Percentiles rank a stretch among this genome's conserved stretches.
These are phyloP conservation scores for Metschnikowia gelsemii DNA, from an alignment of 805 yeast species.

Conservation along the genomic window DNA sequence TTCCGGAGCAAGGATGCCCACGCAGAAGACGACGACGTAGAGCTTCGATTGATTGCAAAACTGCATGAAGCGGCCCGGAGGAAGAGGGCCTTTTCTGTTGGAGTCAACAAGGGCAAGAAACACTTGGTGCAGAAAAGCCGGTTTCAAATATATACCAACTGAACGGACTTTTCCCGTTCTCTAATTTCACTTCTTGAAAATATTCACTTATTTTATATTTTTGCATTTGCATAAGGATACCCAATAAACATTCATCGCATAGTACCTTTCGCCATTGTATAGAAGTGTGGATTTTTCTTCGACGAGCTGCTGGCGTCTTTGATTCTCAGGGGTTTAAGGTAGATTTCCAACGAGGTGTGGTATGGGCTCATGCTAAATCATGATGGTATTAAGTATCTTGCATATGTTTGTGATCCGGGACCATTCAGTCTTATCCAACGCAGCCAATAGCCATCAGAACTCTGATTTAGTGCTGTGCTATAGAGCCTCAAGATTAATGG, in stretches of 20 bases:
- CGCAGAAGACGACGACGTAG: constrained; percentile 21
- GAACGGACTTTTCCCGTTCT: not conserved
- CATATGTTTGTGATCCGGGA: no score
- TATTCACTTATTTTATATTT: no score
- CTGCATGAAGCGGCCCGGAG: constrained; percentile 25
- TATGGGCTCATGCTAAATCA: no score
- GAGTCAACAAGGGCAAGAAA: constrained; percentile 37
- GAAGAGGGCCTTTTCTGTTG: constrained; percentile 39
- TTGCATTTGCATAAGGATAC: constrained; percentile 6
- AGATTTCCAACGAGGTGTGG: no score
- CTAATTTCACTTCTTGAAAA: constrained; percentile 3
- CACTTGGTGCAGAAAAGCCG: constrained; percentile 34
- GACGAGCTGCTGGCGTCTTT: no score
- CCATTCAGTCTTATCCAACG: no score
- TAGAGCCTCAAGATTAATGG: no score
- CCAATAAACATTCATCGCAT: constrained; percentile 5
- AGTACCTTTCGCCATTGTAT: not conserved
- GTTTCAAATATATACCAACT: constrained; percentile 23
- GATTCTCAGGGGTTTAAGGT: no score
- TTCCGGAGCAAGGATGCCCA: constrained; percentile 14
- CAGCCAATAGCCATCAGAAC: no score
- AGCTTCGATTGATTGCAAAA: constrained; percentile 21
- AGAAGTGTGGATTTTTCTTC: not conserved
- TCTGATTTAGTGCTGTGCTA: no score
- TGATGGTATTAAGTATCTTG: no score